Conservation (phyloP, 73 alveolate genomes). For the Tetrahymena malaccensis region DNA sequence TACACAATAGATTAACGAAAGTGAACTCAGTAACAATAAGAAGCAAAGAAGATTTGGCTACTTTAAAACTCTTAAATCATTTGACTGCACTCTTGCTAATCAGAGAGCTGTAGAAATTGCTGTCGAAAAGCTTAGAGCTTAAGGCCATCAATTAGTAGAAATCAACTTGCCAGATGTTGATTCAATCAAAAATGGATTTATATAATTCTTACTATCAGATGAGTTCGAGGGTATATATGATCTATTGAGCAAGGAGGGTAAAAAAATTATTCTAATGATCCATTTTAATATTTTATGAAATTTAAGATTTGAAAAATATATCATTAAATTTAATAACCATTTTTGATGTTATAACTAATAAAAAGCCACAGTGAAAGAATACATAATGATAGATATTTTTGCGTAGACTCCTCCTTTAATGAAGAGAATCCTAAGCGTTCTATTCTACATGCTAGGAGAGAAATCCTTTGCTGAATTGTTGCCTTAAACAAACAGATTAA, state of each 20-base stretch:
- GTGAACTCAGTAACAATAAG: background rate
- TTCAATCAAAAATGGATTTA: background rate
- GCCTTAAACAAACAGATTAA: background rate
- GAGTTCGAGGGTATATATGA: background rate
- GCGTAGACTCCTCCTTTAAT: background rate
- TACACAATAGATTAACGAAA: background rate
- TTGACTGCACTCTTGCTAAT: slow-evolving; percentile 7
- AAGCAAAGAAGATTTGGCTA: slow-evolving; percentile 64
- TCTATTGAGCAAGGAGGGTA: background rate
- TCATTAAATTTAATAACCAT: too few species aligned
- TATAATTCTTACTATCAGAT: background rate
- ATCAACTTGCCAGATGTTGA: background rate
- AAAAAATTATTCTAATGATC: too few species aligned
- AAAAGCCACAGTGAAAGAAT: slow-evolving; percentile 1
- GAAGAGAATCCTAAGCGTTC: background rate
- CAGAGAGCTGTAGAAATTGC: slow-evolving; percentile 48
- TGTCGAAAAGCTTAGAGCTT: background rate
- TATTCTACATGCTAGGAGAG: slow-evolving; percentile 1
- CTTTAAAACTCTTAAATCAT: slow-evolving; percentile 18
- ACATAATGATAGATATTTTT: background rate
- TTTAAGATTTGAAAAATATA: too few species aligned
- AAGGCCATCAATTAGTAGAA: slow-evolving; percentile 47
- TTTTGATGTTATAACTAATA: background rate
- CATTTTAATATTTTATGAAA: too few species aligned
- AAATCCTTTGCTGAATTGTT: background rate